phyloP scores from a whole-genome alignment of 179 eudicot species.

The Spinacia oleracea region DNA sequence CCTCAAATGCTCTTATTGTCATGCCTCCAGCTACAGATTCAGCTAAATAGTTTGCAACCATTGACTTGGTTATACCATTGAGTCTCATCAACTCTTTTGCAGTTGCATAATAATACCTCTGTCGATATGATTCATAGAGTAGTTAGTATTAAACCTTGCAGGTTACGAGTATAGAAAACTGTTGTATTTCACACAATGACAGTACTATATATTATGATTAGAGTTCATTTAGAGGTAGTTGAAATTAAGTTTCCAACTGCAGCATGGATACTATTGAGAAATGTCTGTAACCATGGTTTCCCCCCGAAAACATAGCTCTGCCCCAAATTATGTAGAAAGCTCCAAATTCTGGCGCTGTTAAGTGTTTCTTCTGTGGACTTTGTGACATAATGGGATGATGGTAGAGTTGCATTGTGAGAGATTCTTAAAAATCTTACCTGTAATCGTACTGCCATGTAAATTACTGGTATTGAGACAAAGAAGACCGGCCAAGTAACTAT shows the following conservation, averaged over 20 bases:
- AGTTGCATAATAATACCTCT: constrained; percentile 61
- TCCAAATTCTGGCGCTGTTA: background rate
- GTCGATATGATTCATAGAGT: background rate
- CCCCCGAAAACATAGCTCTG: too few relatives aligned
- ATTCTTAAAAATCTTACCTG: constrained; percentile 15
- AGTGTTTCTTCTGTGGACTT: too few relatives aligned
- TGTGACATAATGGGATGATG: background rate
- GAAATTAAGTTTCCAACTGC: background rate
- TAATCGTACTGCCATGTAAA: too few relatives aligned
- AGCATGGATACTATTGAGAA: background rate
- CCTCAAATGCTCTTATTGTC: constrained; percentile 66
- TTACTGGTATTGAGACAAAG: constrained; percentile 57
- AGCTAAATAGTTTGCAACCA: constrained; percentile 69
- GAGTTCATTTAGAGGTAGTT: background rate
- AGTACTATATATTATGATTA: background rate
- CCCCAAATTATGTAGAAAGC: background rate
- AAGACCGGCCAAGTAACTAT: constrained; percentile 68
- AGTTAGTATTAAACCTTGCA: background rate
- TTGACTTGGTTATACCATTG: too few relatives aligned
- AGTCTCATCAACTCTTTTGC: constrained; percentile 57
- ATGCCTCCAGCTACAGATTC: constrained; percentile 65
- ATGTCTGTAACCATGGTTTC: background rate
- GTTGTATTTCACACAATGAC: background rate
- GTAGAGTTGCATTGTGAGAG: background rate
- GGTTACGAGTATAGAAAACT: background rate